Evolutionary conservation across 495 filamentous ascomycete genomes (phyloP), one percentile per base, ranked within the genome.

Genomic region (Hypoxylon cercidicola): DNA sequence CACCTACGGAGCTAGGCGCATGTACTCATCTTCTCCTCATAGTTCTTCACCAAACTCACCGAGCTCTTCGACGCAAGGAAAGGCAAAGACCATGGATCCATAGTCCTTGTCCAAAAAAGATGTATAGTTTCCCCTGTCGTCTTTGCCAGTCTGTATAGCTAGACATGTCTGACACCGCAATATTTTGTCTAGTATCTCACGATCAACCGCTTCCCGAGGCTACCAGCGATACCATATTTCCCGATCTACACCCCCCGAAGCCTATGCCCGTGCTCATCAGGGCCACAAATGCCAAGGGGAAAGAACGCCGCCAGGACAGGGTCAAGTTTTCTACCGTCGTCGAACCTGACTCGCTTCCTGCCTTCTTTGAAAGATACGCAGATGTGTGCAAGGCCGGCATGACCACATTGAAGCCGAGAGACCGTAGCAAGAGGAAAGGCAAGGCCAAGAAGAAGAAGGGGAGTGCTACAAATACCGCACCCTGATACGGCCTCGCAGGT

Each of bases 321-420:
- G 78, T 91, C 62, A 97, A 97, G 75, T 68, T 98, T 25, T 91
- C 90, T 1, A 98, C 96, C 0, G 70, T 97, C 2, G 92, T 98
- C 11, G 80, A 87, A 45, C 84, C 90, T 9, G 86, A 87, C 40
- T 86, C 89, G 2, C 76, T 97, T 3, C 92, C 96, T 37, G 78
- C 73, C 0, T 99, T 99, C 67, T 99, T 90, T 75, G 79, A 79
- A 13, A 83, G 85, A 39, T 99, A 98, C 76, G 93, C 93, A n/a
- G 96, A 98, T 67, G 82, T 92, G 6, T 96, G 93, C 75, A 97
- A 95, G 79, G 77, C 82, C 0, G 92, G 93, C 15, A 98, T 97
- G 93, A 62, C 66, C 0, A 81, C 85, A 23, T 69, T 99, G 81
- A 98, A 97, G 90, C 97, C 96, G 79, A 80, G 94, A 54, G 93